phyloP scores from a whole-genome alignment of 768 basidiomycete genomes.

The Suillus bovinus region DNA sequence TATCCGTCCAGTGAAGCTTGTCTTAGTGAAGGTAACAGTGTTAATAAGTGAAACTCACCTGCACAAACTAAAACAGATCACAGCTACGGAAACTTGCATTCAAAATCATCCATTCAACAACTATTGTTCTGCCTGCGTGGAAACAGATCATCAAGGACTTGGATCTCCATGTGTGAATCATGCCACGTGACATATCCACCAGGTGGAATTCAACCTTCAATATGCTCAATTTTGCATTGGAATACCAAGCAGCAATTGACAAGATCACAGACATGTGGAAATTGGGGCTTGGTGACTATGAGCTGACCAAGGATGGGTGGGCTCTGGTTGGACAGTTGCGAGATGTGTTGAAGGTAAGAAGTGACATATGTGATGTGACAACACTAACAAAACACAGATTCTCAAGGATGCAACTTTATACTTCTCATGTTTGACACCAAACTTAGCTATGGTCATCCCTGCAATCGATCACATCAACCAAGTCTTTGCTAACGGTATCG shows the following conservation, averaged over 20 bases:
- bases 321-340: conserved; percentile 21
- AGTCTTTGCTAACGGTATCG: conserved; percentile 20
- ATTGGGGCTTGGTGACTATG: conserved; percentile 12
- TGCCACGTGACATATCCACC: conserved; percentile 28
- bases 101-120: conserved; percentile 26
- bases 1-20: no score
- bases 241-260: conserved; percentile 25
- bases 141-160: background rate
- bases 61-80: no score
- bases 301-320: no score
- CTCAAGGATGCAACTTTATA: conserved; percentile 25
- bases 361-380: no score
- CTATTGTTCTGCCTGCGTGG: conserved; percentile 25
- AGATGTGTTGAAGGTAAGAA: conserved; percentile 26
- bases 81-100: conserved; percentile 16
- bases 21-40: no score
- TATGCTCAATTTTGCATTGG: conserved; percentile 22
- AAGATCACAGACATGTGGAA: conserved; percentile 22
- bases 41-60: no score
- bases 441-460: conserved; percentile 31
- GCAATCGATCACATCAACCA: conserved; percentile 38
- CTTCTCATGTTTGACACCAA: conserved; percentile 25
- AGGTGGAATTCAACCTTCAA: conserved; percentile 28
- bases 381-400: conserved; percentile 16
- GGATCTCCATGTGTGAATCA: background rate